Evolutionary conservation across 2,329 filamentous ascomycete genomes (phyloP), one percentile per base, ranked within the genome.

Genomic region (Penicillium sp.): DNA sequence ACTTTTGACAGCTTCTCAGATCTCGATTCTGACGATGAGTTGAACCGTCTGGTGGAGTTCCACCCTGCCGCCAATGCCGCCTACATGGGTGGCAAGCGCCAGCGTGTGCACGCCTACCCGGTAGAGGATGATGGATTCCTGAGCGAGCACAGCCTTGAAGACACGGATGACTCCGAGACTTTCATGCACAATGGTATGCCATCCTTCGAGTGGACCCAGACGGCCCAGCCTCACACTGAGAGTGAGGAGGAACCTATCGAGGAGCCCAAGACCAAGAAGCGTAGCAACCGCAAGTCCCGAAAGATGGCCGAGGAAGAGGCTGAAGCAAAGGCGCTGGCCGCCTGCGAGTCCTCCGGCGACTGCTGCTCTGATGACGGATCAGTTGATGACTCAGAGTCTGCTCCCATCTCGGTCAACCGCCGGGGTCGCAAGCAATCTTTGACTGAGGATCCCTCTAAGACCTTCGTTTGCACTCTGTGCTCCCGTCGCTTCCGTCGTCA

Each of bases 391-490:
- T 78, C 79, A 17, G 72, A 73, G 25, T 61, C 66, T 51, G 66
- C 73, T 4, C 71, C 70, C 10, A 70, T 75, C 9, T 89, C 89
- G 10, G 85, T 89, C 67, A 96, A 91, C 78, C 93, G 94, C 64
- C 93, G 94, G 59, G 94, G 94, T 59, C 93, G 94, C 77, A 99
- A 99, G 87, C 94, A 99, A 80, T 97, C 94, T 1, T 79, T 97
- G 68, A 97, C 94, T 6, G 94, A 97, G 72, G 94, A 99, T 70
- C 94, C 94, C 1, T 96, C 91, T 70, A 99, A 99, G 87, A 97
- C 93, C 0, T 99, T 97, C 64, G 91, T 96, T 60, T 99, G 94
- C 80, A 92, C 93, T 56, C 85, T 97, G 23, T 99, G 94, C 87
- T 93, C 91, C 70, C 92, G 94, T 64, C 91, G 94, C 61, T 99